These are phyloP conservation scores for Leptographium radiaticola DNA, from an alignment of 2,329 filamentous ascomycete species.

Conservation along the genomic window DNA sequence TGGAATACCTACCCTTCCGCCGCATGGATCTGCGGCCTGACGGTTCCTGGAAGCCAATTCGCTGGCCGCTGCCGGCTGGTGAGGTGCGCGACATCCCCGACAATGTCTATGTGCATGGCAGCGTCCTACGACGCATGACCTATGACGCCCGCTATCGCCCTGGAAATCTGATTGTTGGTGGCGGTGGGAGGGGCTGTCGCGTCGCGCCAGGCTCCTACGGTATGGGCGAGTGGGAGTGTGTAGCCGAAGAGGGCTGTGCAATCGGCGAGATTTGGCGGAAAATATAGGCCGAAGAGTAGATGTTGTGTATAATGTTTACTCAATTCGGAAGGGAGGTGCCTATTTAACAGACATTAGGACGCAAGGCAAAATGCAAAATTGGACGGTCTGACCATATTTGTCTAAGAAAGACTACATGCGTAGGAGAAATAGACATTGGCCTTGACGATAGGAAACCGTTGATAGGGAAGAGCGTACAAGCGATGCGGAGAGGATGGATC, in stretches of 20 bases:
- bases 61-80: conserved; percentile 66
- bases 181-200: conserved; percentile 57
- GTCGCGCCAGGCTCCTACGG: conserved; percentile 47
- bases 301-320: too few species aligned
- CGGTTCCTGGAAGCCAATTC: conserved; percentile 66
- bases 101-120: conserved; percentile 57
- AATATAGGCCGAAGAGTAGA: conserved; percentile 8
- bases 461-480: too few species aligned
- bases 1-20: conserved; percentile 73
- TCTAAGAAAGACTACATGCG: too few species aligned
- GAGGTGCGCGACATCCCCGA: conserved; percentile 66
- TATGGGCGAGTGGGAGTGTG: conserved; percentile 60
- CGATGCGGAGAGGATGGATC: too few species aligned
- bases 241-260: conserved; percentile 49
- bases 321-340: too few species aligned
- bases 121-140: conserved; percentile 60
- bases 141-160: conserved; percentile 53
- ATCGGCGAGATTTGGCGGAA: conserved; percentile 56
- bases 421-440: too few species aligned
- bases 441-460: too few species aligned
- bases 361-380: too few species aligned
- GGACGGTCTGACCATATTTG: too few species aligned
- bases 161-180: conserved; percentile 68
- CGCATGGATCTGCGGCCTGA: conserved; percentile 65
- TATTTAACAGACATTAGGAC: too few species aligned